phyloP scores from a whole-genome alignment of 1,284 basidiomycete genomes.

The Mrakiaceae sp. region DNA sequence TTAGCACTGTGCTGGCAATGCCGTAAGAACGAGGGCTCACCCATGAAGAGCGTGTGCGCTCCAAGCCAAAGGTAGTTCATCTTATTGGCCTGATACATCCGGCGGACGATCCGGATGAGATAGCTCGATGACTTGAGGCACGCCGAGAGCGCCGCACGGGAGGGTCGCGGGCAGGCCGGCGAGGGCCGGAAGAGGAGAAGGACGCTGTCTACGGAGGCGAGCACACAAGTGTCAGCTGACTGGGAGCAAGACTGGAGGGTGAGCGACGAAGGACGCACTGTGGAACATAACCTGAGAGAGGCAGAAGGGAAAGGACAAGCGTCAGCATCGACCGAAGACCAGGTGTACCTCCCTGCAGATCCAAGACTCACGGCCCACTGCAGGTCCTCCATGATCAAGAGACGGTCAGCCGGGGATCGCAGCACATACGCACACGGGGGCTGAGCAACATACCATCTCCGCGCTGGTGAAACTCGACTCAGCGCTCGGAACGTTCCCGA shows the following conservation, averaged over 20 bases:
- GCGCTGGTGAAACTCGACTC: conserved; percentile 34
- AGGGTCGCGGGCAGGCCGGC: conserved; percentile 34
- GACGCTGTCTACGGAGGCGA: conserved; percentile 27
- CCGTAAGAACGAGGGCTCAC: conserved; percentile 1
- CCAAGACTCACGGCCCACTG: too few relatives aligned
- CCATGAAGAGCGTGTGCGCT: conserved; percentile 9
- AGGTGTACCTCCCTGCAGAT: too few relatives aligned
- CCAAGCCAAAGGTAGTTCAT: conserved; percentile 37
- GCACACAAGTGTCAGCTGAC: too few relatives aligned
- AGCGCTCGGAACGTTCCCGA: conserved; percentile 32
- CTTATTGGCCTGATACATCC: conserved; percentile 36
- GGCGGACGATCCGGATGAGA: conserved; percentile 35
- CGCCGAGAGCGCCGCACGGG: conserved; percentile 31
- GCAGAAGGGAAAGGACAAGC: neutral
- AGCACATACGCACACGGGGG: too few relatives aligned
- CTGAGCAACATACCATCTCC: neutral
- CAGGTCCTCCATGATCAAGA: too few relatives aligned
- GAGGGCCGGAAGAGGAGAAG: conserved; percentile 35
- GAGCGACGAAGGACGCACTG: conserved; percentile 24
- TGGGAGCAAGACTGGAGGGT: too few relatives aligned
- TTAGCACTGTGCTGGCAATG: conserved; percentile 1
- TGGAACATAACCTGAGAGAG: conserved; percentile 36
- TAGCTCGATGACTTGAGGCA: conserved; percentile 36
- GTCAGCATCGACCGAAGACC: too few relatives aligned
- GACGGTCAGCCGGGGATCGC: too few relatives aligned